Percentiles rank a stretch among this genome's conserved stretches.
These are phyloP conservation scores for Polychaeton citri DNA, from an alignment of 2,329 filamentous ascomycete species.

Conservation along the genomic window DNA sequence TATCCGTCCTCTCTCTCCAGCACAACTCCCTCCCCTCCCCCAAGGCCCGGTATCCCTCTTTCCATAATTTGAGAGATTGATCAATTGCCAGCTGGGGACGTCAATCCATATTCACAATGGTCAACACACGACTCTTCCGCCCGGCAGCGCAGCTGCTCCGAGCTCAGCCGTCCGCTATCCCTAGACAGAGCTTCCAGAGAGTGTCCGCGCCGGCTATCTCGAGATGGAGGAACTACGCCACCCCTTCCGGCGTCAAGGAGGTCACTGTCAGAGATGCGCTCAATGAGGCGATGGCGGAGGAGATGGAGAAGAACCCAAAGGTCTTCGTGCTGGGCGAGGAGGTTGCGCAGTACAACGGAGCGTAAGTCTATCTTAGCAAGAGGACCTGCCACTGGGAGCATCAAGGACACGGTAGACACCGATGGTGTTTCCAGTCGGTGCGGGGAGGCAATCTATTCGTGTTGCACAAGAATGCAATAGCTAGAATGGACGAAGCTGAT, in stretches of 20 bases:
- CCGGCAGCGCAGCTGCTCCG: constrained; percentile 50
- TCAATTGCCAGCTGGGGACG: too few species aligned
- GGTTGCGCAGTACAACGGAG: constrained; percentile 98
- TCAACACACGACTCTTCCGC: constrained; percentile 48
- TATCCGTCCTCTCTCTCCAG: too few species aligned
- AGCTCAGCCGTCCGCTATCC: constrained; percentile 35
- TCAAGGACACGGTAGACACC: too few species aligned
- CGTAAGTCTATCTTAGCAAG: constrained; percentile 47
- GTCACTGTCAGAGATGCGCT: constrained; percentile 94
- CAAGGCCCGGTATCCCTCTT: too few species aligned
- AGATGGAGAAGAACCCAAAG: constrained; percentile 87
- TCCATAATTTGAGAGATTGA: too few species aligned
- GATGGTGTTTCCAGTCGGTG: too few species aligned
- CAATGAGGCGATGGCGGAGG: constrained; percentile 95
- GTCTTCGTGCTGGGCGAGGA: constrained; percentile 95
- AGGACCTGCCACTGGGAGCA: too few species aligned
- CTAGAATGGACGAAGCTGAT: too few species aligned
- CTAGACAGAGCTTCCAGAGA: constrained; percentile 40
- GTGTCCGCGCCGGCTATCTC: constrained; percentile 35
- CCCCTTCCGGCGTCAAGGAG: constrained; percentile 59
- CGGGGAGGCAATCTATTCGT: too few species aligned
- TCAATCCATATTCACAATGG: constrained; percentile 39
- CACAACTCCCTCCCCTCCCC: too few species aligned
- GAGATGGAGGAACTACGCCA: constrained; percentile 42
- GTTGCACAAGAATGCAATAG: too few species aligned